Conservation (phyloP, 2,329 filamentous ascomycete genomes). For the Hymenotorrendiella dingleyae region DNA sequence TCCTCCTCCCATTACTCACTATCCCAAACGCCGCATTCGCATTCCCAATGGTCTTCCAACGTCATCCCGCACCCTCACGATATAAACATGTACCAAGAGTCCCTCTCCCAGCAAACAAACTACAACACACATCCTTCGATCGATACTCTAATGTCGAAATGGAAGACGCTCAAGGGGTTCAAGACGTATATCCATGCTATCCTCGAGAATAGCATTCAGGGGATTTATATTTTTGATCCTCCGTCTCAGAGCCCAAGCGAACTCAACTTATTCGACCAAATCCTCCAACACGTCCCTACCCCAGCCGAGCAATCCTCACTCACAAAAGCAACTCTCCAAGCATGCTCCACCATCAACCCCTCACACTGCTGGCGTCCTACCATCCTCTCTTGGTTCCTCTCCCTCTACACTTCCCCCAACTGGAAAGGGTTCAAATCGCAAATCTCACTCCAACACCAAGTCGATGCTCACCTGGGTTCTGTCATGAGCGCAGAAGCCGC, state of each 20-base stretch:
- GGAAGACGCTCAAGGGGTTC: conserved; percentile 14
- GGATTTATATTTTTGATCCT: conserved; percentile 14
- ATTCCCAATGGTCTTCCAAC: too few relatives aligned
- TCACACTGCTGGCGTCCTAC: conserved; percentile 4
- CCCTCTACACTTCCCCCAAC: conserved; percentile 6
- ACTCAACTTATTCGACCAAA: conserved; percentile 13
- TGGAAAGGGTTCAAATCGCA: conserved; percentile 11
- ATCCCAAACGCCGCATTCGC: too few relatives aligned
- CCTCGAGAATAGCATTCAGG: conserved; percentile 3
- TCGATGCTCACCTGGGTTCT: conserved; percentile 5
- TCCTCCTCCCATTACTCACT: too few relatives aligned
- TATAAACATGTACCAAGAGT: not conserved
- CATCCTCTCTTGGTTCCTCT: conserved; percentile 13
- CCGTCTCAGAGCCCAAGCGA: not conserved
- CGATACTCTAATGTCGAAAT: conserved; percentile 10
- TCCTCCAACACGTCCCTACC: conserved; percentile 3
- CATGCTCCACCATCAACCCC: conserved; percentile 9
- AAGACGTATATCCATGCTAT: conserved; percentile 11
- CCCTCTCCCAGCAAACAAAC: not conserved
- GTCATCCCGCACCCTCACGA: not conserved
- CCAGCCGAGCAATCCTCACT: conserved; percentile 6
- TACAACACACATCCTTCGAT: not conserved
- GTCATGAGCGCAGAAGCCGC: conserved; percentile 9
- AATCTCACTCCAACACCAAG: conserved; percentile 2
- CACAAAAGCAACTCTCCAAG: conserved; percentile 10